These are phyloP conservation scores for Lachancea dasiensis DNA, from an alignment of 805 yeast species.

Conservation along the genomic window DNA sequence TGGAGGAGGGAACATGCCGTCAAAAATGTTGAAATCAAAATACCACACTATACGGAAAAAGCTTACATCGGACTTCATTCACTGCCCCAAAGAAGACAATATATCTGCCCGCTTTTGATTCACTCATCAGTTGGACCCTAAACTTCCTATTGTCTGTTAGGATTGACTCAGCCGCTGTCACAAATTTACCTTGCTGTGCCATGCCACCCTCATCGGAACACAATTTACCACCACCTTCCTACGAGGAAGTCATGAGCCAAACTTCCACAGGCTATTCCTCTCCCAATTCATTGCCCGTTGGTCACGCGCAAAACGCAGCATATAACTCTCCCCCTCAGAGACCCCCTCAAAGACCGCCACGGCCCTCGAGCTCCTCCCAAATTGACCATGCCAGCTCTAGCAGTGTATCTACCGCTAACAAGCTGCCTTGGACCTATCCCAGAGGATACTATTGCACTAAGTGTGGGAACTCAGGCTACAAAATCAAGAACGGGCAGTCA, in stretches of 20 bases:
- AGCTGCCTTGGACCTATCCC: constrained; percentile 65
- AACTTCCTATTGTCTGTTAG: too few species aligned
- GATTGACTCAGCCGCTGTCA: too few species aligned
- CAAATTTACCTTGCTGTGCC: too few species aligned
- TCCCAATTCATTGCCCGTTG: constrained; percentile 11
- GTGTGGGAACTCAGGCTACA: constrained; percentile 70
- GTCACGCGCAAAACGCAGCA: constrained; percentile 17
- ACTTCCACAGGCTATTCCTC: neutral
- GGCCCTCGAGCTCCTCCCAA: constrained; percentile 1
- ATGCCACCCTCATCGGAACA: too few species aligned
- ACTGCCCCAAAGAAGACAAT: neutral
- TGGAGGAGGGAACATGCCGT: too few species aligned
- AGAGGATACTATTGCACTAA: constrained; percentile 52
- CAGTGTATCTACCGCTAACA: neutral
- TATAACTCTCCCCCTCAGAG: constrained; percentile 8
- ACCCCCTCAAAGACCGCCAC: constrained; percentile 10
- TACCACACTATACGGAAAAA: neutral
- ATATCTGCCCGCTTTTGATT: too few species aligned
- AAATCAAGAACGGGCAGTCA: constrained; percentile 50
- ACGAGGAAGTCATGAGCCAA: constrained; percentile 39
- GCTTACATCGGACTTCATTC: too few species aligned
- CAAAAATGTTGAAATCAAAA: neutral
- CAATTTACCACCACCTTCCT: constrained; percentile 37
- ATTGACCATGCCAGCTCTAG: neutral
- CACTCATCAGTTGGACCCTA: too few species aligned